Evolutionary conservation across 2,329 filamentous ascomycete species (phyloP), one percentile per base, ranked within the genome.

Genomic region (Monosporascus sp.): DNA sequence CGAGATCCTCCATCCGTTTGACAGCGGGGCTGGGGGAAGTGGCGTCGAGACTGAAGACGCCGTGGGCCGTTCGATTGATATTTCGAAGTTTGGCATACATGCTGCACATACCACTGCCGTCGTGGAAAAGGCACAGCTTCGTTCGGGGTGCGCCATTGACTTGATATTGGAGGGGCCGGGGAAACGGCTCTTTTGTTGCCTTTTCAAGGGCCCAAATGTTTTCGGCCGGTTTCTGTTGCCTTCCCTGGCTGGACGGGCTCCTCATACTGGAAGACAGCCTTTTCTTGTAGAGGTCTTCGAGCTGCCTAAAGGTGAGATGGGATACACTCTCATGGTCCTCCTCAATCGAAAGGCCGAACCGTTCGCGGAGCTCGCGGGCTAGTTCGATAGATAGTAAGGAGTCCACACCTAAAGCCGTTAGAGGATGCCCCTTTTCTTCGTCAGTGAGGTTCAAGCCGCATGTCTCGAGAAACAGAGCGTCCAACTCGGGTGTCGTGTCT

Each of bases 61-160:
- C 46, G 35, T 40, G 48, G 20, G 31, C 48, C 47, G 35, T 49
- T 16, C 45, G 52, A 49, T 40, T 20, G 52, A 47, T 56, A 52
- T 46, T 49, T 20, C 7, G 19, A 17, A 40, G 43, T 48, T 38
- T 45, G 14, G 45, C 48, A 22, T 54, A 54, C 52, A 54, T 54
- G 44, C 38, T 51, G 48, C 55, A 63, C 8, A 64, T 53, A 14
- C 66, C 66, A 50, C 64, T 66, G 5, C 66, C 65, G 41, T 68
- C 65, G 43, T 67, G 66, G 52, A 68, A 60, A 4, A 68, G 52
- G 45, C 61, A 65, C 3, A 68, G 49, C 2, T 60, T 50, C 24
- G 45, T 17, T 22, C 24, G 22, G 43, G 43, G n/a, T 5, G 45
- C 27, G 16, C 49, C 49, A 1, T 37, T 19, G 17, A 20, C 19